phyloP scores from a whole-genome alignment of 257 asterid genomes.

The Solanum phureja region DNA sequence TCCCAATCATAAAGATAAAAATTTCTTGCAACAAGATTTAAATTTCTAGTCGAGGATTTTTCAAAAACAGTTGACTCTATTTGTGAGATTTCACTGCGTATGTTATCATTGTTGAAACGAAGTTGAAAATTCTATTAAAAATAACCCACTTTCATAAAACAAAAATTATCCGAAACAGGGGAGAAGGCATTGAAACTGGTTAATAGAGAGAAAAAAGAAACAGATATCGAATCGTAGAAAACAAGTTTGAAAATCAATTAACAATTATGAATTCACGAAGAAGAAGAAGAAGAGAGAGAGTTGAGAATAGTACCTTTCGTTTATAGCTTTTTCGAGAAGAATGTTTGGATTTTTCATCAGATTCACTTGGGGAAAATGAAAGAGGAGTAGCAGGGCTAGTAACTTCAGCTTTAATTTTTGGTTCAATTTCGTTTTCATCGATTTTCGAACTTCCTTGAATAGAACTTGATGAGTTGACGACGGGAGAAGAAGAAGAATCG shows the following conservation, averaged over 20 bases:
- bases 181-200: background rate
- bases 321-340: conserved; percentile 2
- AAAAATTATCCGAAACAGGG: background rate
- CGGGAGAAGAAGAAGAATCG: background rate
- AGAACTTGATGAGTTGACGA: background rate
- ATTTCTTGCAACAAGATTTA: background rate
- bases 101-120: background rate
- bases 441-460: background rate
- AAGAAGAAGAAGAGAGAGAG: background rate
- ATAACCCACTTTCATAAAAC: background rate
- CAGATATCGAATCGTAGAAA: background rate
- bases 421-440: conserved; percentile 4
- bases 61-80: background rate
- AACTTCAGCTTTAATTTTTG: conserved; percentile 12
- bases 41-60: background rate
- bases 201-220: background rate
- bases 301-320: conserved; percentile 22
- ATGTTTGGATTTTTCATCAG: conserved; percentile 32
- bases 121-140: background rate
- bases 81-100: background rate
- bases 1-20: background rate
- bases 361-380: conserved; percentile 37
- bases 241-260: background rate
- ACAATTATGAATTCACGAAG: background rate
- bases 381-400: conserved; percentile 63